These are phyloP conservation scores for Sarocladium oryzae DNA, from an alignment of 2,329 filamentous ascomycete species.

Conservation along the genomic window DNA sequence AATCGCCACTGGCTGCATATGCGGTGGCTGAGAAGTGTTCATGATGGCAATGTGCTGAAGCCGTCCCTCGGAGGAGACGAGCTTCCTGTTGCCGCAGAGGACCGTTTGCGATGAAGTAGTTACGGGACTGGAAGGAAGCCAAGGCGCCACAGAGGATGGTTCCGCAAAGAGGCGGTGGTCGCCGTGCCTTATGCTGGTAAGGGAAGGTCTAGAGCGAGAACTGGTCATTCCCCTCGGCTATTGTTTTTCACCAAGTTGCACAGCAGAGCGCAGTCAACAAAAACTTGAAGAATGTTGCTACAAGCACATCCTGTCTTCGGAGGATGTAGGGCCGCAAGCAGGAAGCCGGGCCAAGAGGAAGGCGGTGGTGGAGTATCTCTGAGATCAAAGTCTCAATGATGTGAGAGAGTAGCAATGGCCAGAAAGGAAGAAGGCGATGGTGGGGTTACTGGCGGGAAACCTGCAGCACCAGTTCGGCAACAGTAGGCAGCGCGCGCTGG, in stretches of 20 bases:
- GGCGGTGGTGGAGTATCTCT: background rate
- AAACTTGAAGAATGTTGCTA: background rate
- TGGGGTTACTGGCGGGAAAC: background rate
- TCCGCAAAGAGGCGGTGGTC: background rate
- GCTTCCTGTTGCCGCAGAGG: background rate
- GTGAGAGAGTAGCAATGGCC: too few species aligned
- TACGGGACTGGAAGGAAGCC: too few species aligned
- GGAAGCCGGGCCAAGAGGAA: background rate
- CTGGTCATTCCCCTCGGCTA: background rate
- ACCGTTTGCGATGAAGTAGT: too few species aligned
- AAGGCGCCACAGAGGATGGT: too few species aligned
- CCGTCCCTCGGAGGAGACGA: background rate
- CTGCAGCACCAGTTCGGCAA: too few species aligned
- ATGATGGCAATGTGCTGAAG: constrained; percentile 24
- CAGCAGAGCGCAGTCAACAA: background rate
- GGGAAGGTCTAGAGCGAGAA: background rate
- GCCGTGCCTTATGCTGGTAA: background rate
- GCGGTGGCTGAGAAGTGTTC: constrained; percentile 32
- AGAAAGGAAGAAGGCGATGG: background rate
- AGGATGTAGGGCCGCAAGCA: background rate
- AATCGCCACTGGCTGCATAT: constrained; percentile 48
- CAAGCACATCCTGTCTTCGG: constrained; percentile 1
- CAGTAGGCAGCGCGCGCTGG: too few species aligned
- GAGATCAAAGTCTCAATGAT: background rate
- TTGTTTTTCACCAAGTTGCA: background rate